Conservation (phyloP, 805 yeast species). For the Komagataella kurtzmanii region DNA sequence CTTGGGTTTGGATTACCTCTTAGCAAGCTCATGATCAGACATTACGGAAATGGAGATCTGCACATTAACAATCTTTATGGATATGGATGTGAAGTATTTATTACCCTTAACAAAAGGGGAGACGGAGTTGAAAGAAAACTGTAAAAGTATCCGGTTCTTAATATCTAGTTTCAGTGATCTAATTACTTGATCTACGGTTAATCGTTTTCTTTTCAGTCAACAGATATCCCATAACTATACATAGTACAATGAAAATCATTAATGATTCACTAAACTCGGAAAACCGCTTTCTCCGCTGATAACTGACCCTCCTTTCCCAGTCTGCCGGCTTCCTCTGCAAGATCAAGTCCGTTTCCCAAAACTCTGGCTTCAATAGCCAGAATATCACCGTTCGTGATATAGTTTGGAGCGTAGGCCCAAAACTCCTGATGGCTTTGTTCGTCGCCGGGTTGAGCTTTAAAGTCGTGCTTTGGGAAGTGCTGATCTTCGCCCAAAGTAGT, state of each 20-base stretch:
- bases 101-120: background rate
- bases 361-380: background rate
- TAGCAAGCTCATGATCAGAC: conserved; percentile 13
- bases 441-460: conserved; percentile 12
- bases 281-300: background rate
- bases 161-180: background rate
- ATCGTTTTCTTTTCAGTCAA: no score
- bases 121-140: background rate
- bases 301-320: background rate
- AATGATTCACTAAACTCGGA: background rate
- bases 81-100: conserved; percentile 11
- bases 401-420: conserved; percentile 6
- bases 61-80: conserved; percentile 10
- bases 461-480: conserved; percentile 15
- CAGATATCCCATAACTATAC: background rate
- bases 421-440: conserved; percentile 11
- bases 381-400: conserved; percentile 9
- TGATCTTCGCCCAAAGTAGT: conserved; percentile 21
- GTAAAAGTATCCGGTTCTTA: no score
- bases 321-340: background rate
- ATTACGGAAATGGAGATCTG: conserved; percentile 12
- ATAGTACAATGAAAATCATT: background rate
- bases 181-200: background rate
- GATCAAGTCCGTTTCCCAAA: background rate
- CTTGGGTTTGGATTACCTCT: conserved; percentile 20